Conservation (phyloP, 2,329 filamentous ascomycete genomes). For the Pseudocercospora vitis region DNA sequence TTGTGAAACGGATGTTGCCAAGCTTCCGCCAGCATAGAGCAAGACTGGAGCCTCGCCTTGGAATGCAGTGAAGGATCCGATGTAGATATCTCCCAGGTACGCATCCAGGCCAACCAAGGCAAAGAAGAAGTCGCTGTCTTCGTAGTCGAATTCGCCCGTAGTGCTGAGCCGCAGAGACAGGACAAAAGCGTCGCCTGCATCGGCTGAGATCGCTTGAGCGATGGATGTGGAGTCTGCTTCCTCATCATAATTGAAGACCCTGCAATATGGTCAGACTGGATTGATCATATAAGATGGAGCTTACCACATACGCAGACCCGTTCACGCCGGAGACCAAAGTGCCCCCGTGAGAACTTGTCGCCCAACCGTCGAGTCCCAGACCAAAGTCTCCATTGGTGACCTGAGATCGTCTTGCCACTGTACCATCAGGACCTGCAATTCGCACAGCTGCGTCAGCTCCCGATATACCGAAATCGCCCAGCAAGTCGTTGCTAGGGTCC, state of each 20-base stretch:
- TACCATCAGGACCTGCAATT: background rate
- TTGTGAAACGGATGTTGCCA: background rate
- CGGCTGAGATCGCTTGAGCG: background rate
- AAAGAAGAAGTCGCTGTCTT: too few relatives aligned
- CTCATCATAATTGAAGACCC: background rate
- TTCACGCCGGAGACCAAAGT: background rate
- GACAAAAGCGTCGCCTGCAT: background rate
- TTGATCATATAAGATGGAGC: background rate
- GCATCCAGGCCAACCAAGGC: background rate
- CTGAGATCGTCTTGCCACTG: background rate
- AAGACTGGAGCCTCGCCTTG: background rate
- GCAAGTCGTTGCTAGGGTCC: background rate
- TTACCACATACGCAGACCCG: background rate
- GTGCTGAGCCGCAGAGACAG: background rate
- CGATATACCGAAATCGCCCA: background rate
- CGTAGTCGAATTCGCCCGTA: background rate
- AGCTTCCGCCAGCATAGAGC: background rate
- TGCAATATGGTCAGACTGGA: background rate
- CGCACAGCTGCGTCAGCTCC: background rate
- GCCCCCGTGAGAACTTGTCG: background rate
- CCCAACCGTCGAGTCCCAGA: background rate
- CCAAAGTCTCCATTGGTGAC: background rate
- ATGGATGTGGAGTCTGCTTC: background rate
- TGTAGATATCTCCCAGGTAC: background rate
- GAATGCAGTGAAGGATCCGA: background rate